Base-by-base conservation (phyloP, 1,284 basidiomycete species). In the Blastosporella zonata region DNA sequence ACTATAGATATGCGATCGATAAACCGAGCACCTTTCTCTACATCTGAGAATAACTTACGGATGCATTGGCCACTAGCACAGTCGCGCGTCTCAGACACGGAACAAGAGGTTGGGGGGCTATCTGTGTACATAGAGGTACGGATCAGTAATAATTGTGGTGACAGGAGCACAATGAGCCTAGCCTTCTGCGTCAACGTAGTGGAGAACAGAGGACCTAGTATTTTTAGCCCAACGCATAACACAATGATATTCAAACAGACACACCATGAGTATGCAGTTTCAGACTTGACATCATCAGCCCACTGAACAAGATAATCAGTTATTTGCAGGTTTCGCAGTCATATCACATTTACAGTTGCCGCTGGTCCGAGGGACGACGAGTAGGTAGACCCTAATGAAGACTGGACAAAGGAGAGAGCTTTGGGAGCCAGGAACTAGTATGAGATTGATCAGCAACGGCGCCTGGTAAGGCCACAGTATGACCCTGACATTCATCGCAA, bases 171-270 rank as follows among this genome's bases (percentile, higher is more conserved):
- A 3, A 25, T 37, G 44, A 23, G 28, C 36, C 61, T 18, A 27
- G 73, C 75, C 76, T 59, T 74, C 60, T 3, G 78, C 76, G 48
- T 79, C 75, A 17, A 79, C 70, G 50, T 68, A 79, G 54, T 79
- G 77, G 28, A 74, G 65, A 2, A 59, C 59, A 1, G 67, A 59
- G 25, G 72, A 63, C 70, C 71, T 73, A 40, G 13, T 34, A 22
- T 38, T 6, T 33, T 33, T 17, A 51, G 33, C 36, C 13, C 43
- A 28, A 22, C 23, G 31, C 12, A 29, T 29, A 29, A 8, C 12
- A 27, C 12, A 23, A 22, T 21, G 21, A 29, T 15, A n/a, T 21
- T 13, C 17, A 33, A 47, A 55, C 46, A 3, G n/a, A 43, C 38
- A 21, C 53, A 70, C 71, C 74, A 78, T 42, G 58, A 56, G 54